These are phyloP conservation scores for Fusarium sarcochroum DNA, from an alignment of 2,329 filamentous ascomycete genomes.

Conservation along the genomic window DNA sequence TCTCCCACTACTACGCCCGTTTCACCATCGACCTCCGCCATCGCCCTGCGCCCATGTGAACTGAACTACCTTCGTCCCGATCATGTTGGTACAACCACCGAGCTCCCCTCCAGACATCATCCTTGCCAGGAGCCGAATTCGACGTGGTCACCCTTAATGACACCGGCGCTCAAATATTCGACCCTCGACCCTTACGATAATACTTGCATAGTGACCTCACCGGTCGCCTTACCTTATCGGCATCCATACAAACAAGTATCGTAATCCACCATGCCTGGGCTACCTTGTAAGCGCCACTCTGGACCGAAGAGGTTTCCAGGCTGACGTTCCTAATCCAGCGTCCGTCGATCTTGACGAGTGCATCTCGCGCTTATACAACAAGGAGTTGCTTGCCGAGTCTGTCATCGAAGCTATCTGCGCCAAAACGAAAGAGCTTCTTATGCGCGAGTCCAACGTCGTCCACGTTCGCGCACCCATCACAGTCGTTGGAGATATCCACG, in stretches of 20 bases:
- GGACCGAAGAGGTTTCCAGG: slow-evolving; percentile 12
- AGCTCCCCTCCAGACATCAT: slow-evolving; percentile 54
- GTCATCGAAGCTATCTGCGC: slow-evolving; percentile 99
- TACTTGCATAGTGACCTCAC: slow-evolving; percentile 18
- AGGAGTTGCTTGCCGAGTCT: slow-evolving; percentile 95
- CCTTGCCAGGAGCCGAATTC: slow-evolving; percentile 55
- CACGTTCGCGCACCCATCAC: slow-evolving; percentile 96
- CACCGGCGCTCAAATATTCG: slow-evolving; percentile 55
- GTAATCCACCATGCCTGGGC: slow-evolving; percentile 65
- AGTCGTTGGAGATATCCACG: slow-evolving; percentile 98
- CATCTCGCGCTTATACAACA: slow-evolving; percentile 95
- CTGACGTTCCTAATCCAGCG: slow-evolving; percentile 64
- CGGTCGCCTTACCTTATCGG: slow-evolving; percentile 6
- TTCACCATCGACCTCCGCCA: slow-evolving; percentile 16
- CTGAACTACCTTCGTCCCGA: slow-evolving; percentile 52
- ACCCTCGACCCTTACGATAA: slow-evolving; percentile 22
- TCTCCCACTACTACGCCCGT: slow-evolving; percentile 1
- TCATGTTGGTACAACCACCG: slow-evolving; percentile 59
- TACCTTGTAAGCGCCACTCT: slow-evolving; percentile 63
- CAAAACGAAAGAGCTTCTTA: slow-evolving; percentile 98
- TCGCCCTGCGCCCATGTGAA: slow-evolving; percentile 52
- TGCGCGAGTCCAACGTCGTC: slow-evolving; percentile 99
- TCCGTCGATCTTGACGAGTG: slow-evolving; percentile 99
- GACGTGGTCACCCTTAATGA: slow-evolving; percentile 56
- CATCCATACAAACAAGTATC: slow-evolving; percentile 12